A percentile compares a stretch with the other conserved stretches of the same genome.
Evolutionary conservation across 495 filamentous ascomycete species (phyloP).

Genomic region (Aspergillus panamensis): DNA sequence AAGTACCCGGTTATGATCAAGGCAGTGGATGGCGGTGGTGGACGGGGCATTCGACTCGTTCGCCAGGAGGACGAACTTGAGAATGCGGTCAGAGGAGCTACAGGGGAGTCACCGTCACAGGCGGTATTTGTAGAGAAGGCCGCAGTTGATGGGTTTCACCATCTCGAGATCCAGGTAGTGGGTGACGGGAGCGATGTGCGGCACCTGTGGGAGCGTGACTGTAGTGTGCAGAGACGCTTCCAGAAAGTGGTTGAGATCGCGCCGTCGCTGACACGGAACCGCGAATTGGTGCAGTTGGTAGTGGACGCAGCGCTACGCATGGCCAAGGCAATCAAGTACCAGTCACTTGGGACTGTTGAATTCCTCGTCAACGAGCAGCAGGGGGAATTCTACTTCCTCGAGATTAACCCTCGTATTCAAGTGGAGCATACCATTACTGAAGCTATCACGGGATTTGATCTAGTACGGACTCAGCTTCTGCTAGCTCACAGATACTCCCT

Average conservation of each 20-base stretch:
- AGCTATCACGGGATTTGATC: slow-evolving; percentile 51
- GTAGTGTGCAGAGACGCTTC: slow-evolving; percentile 55
- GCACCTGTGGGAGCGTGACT: slow-evolving; percentile 56
- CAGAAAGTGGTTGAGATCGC: slow-evolving; percentile 54
- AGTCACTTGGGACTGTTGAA: slow-evolving; percentile 57
- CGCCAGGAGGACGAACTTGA: slow-evolving; percentile 34
- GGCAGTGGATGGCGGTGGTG: slow-evolving; percentile 51
- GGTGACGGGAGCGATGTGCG: slow-evolving; percentile 54
- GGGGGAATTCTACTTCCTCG: slow-evolving; percentile 58
- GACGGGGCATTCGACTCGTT: slow-evolving; percentile 47
- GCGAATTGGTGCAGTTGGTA: slow-evolving; percentile 36
- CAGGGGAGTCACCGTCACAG: slow-evolving; percentile 49
- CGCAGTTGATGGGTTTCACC: slow-evolving; percentile 48
- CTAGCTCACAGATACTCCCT: slow-evolving; percentile 52
- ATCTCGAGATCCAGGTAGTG: slow-evolving; percentile 58
- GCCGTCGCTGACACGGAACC: slow-evolving; percentile 38
- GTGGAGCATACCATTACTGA: slow-evolving; percentile 56
- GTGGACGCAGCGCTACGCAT: slow-evolving; percentile 43
- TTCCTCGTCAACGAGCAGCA: slow-evolving; percentile 57
- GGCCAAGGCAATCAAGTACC: slow-evolving; percentile 45
- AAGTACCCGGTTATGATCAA: slow-evolving; percentile 59
- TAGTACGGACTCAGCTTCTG: slow-evolving; percentile 53
- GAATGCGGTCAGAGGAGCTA: slow-evolving; percentile 40
- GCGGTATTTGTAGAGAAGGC: slow-evolving; percentile 54
- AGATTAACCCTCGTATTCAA: slow-evolving; percentile 61